Evolutionary conservation across 352 stramenopile genomes (phyloP).

Genomic region (Aphanomyces cochlioides): DNA sequence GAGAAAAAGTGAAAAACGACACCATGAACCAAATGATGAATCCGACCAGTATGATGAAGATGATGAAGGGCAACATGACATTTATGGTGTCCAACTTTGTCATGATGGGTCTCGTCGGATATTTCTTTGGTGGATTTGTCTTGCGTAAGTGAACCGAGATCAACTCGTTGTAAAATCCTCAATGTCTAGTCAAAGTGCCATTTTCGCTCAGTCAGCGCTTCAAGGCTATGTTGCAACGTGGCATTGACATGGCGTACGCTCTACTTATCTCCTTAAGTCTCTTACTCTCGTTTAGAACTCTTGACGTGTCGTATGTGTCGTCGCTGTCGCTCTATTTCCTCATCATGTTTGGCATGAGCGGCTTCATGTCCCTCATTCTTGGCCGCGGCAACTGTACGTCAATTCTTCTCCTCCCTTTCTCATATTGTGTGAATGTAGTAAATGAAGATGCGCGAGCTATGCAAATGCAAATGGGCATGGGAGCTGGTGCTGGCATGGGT

Average conservation of each 20-base stretch:
- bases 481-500: slow-evolving; percentile 70
- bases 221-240: slow-evolving; percentile 97
- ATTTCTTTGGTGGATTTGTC: slow-evolving; percentile 98
- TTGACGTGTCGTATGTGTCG: slow-evolving; percentile 98
- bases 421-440: slow-evolving; percentile 33
- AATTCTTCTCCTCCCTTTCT: background rate
- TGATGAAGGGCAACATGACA: slow-evolving; percentile 98
- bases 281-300: slow-evolving; percentile 53
- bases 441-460: slow-evolving; percentile 88
- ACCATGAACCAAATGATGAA: slow-evolving; percentile 94
- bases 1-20: slow-evolving; percentile 86
- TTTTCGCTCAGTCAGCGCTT: slow-evolving; percentile 98
- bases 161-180: background rate
- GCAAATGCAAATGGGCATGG: slow-evolving; percentile 92
- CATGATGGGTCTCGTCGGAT: slow-evolving; percentile 99
- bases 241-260: slow-evolving; percentile 90
- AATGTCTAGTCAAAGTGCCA: slow-evolving; percentile 89
- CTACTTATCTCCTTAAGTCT: background rate
- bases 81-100: slow-evolving; percentile 99
- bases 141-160: slow-evolving; percentile 50
- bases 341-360: slow-evolving; percentile 97
- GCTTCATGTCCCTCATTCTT: slow-evolving; percentile 95
- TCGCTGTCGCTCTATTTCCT: slow-evolving; percentile 99
- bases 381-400: slow-evolving; percentile 82
- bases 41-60: slow-evolving; percentile 95